Evolutionary conservation across 768 basidiomycete species (phyloP).

Genomic region (Pholiota molesta): DNA sequence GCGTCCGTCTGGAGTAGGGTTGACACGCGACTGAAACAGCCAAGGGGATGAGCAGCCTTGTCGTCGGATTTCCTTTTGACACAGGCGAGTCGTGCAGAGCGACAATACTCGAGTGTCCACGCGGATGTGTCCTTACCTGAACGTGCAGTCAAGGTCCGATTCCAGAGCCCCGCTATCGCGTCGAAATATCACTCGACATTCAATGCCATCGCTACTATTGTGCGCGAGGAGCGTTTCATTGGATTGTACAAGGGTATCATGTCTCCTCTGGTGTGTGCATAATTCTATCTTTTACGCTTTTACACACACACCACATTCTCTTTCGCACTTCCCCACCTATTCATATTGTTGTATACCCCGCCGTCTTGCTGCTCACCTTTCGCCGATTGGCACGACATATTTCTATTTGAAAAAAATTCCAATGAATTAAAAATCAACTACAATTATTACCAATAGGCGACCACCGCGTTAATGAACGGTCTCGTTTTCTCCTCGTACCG

Average conservation of each 20-base stretch:
- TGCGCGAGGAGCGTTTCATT: constrained; percentile 66
- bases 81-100: constrained; percentile 33
- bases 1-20: constrained; percentile 8
- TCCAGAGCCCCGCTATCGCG: constrained; percentile 67
- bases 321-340: background rate
- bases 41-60: constrained; percentile 65
- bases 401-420: too few species aligned
- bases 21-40: background rate
- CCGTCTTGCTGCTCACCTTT: too few species aligned
- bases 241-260: constrained; percentile 78
- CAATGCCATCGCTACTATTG: constrained; percentile 68
- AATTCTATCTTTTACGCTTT: background rate
- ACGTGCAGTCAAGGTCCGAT: constrained; percentile 77
- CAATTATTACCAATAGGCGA: constrained; percentile 43
- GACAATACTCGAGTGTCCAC: background rate
- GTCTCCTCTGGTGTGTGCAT: constrained; percentile 69
- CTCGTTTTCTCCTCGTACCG: constrained; percentile 86
- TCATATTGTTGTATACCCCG: too few species aligned
- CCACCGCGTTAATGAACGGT: constrained; percentile 80
- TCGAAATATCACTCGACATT: constrained; percentile 62
- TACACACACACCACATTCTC: too few species aligned
- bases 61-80: constrained; percentile 81
- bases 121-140: background rate
- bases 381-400: too few species aligned
- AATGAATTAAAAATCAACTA: background rate